Conservation (phyloP, 371 early-diverging fungal genomes). For the Conidiobolus incongruus region DNA sequence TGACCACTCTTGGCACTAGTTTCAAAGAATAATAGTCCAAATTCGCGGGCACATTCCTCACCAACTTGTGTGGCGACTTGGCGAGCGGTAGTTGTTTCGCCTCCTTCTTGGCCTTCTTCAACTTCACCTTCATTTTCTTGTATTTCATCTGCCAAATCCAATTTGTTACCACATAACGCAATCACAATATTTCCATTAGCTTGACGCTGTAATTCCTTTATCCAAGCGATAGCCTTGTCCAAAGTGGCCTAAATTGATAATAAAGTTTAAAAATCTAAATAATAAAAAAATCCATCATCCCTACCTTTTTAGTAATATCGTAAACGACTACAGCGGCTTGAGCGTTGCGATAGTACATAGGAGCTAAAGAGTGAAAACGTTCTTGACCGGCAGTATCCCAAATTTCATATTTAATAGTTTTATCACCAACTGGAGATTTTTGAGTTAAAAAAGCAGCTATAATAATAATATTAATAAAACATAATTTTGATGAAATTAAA, state of each 20-base stretch:
- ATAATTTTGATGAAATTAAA: not conserved
- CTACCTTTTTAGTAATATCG: conserved; percentile 84
- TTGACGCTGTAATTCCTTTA: conserved; percentile 88
- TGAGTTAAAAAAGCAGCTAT: conserved; percentile 63
- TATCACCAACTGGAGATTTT: conserved; percentile 35
- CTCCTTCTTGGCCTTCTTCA: conserved; percentile 9
- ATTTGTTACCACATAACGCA: conserved; percentile 92
- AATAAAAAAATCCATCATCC: conserved; percentile 2
- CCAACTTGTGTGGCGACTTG: conserved; percentile 52
- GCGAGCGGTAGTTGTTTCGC: conserved; percentile 15
- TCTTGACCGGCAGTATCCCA: conserved; percentile 94
- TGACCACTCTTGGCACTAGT: conserved; percentile 77
- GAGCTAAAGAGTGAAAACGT: conserved; percentile 84
- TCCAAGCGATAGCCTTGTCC: conserved; percentile 96
- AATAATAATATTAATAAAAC: not conserved
- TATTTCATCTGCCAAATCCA: conserved; percentile 39
- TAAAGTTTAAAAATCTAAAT: too few relatives aligned
- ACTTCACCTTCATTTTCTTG: conserved; percentile 13
- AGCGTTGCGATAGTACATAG: conserved; percentile 97
- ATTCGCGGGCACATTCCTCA: conserved; percentile 48
- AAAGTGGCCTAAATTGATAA: conserved; percentile 67
- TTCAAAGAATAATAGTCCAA: conserved; percentile 69
- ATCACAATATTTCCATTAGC: conserved; percentile 90
- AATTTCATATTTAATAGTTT: conserved; percentile 58
- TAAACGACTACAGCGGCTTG: conserved; percentile 91